Evolutionary conservation across 1,284 basidiomycete species (phyloP), one percentile per base, ranked within the genome.

Genomic region (Meira miltonrushii): DNA sequence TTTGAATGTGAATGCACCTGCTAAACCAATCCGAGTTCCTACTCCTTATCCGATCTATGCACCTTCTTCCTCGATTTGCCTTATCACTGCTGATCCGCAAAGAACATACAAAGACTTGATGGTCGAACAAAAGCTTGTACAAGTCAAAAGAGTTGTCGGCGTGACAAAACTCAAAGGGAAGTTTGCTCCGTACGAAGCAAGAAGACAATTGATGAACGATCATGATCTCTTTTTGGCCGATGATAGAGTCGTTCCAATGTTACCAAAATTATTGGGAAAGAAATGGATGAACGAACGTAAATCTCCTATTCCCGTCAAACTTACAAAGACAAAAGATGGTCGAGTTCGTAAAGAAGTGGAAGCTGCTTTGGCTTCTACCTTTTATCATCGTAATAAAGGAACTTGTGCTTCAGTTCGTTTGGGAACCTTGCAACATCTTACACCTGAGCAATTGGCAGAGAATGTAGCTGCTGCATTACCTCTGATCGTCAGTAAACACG

Each of bases 31-130:
- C n/a, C 64, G 72, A 0, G 68, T 73, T 53, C 85, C 88, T 25
- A 83, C 96, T 50, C 85, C 84, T 43, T 84, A 94, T 79, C 87
- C 93, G 1, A 81, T 90, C 62, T 85, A 89, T 74, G 91, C 88
- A 81, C 92, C 87, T 57, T 85, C 84, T 10, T 86, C 86, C 3
- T 80, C 87, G 13, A 84, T 97, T 53, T 97, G 93, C 78, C 83
- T 98, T 55, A 87, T 98, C 78, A 88, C 88, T 55, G 97, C 97
- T 80, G 91, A 95, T 79, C 94, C 95, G 8, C 94, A 97, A 77
- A 82, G 94, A 57, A 84, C 92, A 77, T 97, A 95, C 84, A 97
- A 97, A 80, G 90, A 95, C 78, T 84, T 95, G 17, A 82, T 98
- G 23, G 86, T 86, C 54, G 80, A 81, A 51, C 82, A 89, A 56